Base-by-base conservation (phyloP, 2,329 filamentous ascomycete species). In the Ambrosiella beaveri region DNA sequence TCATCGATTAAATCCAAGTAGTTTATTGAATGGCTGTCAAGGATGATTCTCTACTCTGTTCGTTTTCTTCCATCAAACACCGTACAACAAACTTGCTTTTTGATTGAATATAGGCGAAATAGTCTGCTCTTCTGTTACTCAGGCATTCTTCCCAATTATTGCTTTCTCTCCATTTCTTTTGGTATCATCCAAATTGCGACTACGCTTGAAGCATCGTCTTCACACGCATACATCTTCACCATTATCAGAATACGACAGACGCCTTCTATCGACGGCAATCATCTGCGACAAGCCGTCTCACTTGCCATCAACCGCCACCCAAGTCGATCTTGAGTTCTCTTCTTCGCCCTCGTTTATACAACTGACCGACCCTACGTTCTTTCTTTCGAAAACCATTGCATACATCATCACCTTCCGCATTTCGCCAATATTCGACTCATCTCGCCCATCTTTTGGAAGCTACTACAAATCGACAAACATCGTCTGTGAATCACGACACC, bases 41-140 rank as follows among this genome's bases (percentile, higher is more conserved):
- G 35, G 27, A 15, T 36, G 9, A 6, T 36, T 36, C 35, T 53
- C 51, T 53, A 37, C 51, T 17, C 35, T 36, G 35, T 50, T 27
- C 27, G 27, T 27, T 27, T 4, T 41, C 11, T 41, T 41, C 40
- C 40, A 41, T 41, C 40, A 41, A 41, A 41, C 40, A 41, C 44
- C n/a, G 44, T 47, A 47, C 9, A 47, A 47, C 44, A 17, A 17
- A 47, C 44, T 47, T 47, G 44, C 15, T 39, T 41, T 45, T 45
- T 7, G 15, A 45, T 17, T 19, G 45, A 52, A 56, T 56, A 56
- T 56, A 56, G 54, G 47, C 54, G 35, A 56, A 56, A 56, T 56
- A 45, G 19, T 56, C 41, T 45, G 40, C 54, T 47, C 40, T 47
- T 56, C 54, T 47, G 11, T 37, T 47, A 13, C 44, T 15, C 44